Conservation (phyloP, 192 early-diverging fungal species). For the Rhizoclosmatium globosum region DNA sequence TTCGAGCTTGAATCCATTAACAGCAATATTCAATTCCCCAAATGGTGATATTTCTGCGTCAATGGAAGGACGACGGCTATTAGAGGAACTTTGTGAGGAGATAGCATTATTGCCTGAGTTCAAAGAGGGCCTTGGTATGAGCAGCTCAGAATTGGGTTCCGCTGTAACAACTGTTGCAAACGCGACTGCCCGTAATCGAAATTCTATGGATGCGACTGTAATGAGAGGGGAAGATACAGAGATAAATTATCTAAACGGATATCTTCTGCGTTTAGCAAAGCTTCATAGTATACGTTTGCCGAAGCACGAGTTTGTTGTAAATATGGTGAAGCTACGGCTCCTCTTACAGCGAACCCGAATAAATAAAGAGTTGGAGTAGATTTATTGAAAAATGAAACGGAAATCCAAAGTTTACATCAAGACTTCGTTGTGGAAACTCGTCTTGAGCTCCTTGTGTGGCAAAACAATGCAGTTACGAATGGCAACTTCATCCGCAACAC, state of each 20-base stretch:
- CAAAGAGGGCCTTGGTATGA: not conserved
- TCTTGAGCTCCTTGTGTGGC: conserved; percentile 95
- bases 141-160: not conserved
- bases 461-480: conserved; percentile 97
- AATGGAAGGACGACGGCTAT: not conserved
- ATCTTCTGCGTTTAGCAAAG: conserved; percentile 29
- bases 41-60: conserved; percentile 21
- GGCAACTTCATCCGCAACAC: conserved; percentile 90
- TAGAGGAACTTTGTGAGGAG: conserved; percentile 7
- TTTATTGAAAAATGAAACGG: too few relatives aligned
- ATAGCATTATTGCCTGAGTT: conserved; percentile 15
- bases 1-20: conserved; percentile 32
- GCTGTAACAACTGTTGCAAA: conserved; percentile 24
- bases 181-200: conserved; percentile 31
- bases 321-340: not conserved
- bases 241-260: conserved; percentile 35
- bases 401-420: conserved; percentile 75
- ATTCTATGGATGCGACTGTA: conserved; percentile 42
- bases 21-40: conserved; percentile 17
- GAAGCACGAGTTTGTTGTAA: not conserved
- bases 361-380: not conserved
- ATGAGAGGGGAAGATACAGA: conserved; percentile 22
- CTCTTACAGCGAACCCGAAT: not conserved
- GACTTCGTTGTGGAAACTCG: conserved; percentile 91
- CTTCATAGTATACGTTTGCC: conserved; percentile 15